Evolutionary conservation across 768 basidiomycete species (phyloP), one percentile per base, ranked within the genome.

Genomic region (Galerina marginata): DNA sequence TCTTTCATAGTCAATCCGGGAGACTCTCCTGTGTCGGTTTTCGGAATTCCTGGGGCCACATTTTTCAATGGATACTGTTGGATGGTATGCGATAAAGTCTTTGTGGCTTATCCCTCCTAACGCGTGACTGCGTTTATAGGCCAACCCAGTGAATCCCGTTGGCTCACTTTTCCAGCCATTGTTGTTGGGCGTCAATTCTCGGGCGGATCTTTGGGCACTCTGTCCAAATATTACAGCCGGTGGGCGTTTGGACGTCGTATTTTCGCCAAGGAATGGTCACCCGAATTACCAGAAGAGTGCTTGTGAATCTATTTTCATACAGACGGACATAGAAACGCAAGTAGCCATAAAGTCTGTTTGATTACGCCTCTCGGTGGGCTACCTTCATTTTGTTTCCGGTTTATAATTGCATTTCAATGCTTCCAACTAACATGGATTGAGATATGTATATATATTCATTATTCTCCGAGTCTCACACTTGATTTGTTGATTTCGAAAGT

Each of bases 191-290:
- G 42, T 16, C 14, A 43, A 43, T 43, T 43, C 42, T 43, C 42
- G 42, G 9, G 42, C 63, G 6, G 63, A 65, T 43, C 50, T 65
- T 26, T 72, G 71, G 71, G 61, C 66, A 16, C 58, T 72, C 3
- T 70, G 68, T 16, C 65, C 65, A 3, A 72, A 72, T 51, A 65
- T 57, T 44, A 69, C 67, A 7, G 65, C 69, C 1, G 60, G 37
- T n/a, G 61, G 63, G 37, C 63, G 70, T 26, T 59, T 65, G 16
- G 71, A 72, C 49, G 48, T 73, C 29, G 71, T 73, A 6, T 73
- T 67, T 61, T 65, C 69, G 23, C 68, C 72, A 1, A 54, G 71
- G 15, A 62, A 56, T 6, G 69, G 65, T 46, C 67, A 71, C 52
- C 66, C 69, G 6, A 60, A 73, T 55, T 73, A 73, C 51, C 39